Evolutionary conservation across 345 rosid species (phyloP), one percentile per base, ranked within the genome.

Genomic region (Brassica cretica): DNA sequence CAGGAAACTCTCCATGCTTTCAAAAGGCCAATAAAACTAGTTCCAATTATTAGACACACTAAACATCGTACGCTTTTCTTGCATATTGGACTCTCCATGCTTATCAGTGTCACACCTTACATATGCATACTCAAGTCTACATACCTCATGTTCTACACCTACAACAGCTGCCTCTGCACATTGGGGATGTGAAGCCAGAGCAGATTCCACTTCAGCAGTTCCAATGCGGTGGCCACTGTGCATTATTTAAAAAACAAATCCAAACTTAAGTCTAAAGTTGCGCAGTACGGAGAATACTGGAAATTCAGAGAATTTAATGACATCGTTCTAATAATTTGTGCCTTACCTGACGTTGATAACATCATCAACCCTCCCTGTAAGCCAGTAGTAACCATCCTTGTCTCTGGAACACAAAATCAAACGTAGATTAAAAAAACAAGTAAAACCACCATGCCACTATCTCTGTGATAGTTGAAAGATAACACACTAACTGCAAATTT

Each of bases 101-200:
- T 63, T 21, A 32, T 46, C 29, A 29, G 61, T 44, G 64, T 59
- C 73, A 25, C 6, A 66, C 64, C 27, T 64, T 64, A 16, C 25
- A 65, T 35, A 37, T 70, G 41, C 65, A 61, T 63, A 35, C 19
- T 80, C 53, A 0, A 65, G 41, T 73, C 37, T 16, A 39, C 73
- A 65, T 75, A 92, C 99, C 99, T 91, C 97, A 15, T 95, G 99
- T 84, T 93, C 99, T 73, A 93, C 68, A 66, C 93, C 94, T 77
- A 93, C 98, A 64, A 95, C 98, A 73, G 99, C 99, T 81, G 98
- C 99, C 82, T 95, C 99, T 29, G 98, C 93, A 79, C 99, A 95
- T 21, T 91, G 90, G 18, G 97, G 96, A 85, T 94, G 97, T 18
- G 93, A 95, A 66, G 90, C 99, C 66, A 95, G 87, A 77, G 99